phyloP scores from a whole-genome alignment of 768 basidiomycete genomes.

The Boletus rufocinnamomeus region DNA sequence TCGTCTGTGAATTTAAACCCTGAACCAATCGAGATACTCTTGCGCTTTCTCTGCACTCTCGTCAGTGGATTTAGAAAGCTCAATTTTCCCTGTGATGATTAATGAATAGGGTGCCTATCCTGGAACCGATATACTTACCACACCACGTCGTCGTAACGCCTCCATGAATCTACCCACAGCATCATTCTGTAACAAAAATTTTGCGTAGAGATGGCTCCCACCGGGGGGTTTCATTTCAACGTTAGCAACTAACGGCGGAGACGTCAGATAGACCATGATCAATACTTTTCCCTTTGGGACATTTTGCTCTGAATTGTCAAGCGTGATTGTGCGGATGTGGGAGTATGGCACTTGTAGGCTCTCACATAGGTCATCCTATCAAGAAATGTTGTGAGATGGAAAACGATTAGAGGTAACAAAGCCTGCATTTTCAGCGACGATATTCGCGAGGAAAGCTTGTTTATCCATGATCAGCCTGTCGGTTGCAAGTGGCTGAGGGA shows the following conservation, averaged over 20 bases:
- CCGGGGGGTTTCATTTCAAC: constrained; percentile 24
- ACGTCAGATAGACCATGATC: constrained; percentile 36
- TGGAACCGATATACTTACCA: constrained; percentile 40
- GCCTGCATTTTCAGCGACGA: constrained; percentile 34
- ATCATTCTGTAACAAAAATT: constrained; percentile 41
- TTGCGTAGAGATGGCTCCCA: constrained; percentile 29
- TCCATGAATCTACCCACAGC: constrained; percentile 42
- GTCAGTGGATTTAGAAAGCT: constrained; percentile 27
- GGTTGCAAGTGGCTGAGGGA: constrained; percentile 38
- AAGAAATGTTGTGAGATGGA: constrained; percentile 10
- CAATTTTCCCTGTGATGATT: constrained; percentile 30
- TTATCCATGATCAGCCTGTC: constrained; percentile 57
- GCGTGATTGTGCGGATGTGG: constrained; percentile 30
- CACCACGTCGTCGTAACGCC: constrained; percentile 44
- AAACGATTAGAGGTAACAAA: not conserved
- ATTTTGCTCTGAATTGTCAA: constrained; percentile 27
- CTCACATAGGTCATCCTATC: constrained; percentile 51
- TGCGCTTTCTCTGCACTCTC: constrained; percentile 17
- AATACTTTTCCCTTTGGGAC: constrained; percentile 19
- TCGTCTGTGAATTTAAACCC: constrained; percentile 25
- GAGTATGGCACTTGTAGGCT: constrained; percentile 50
- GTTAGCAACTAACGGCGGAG: constrained; percentile 43
- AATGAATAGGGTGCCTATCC: constrained; percentile 4
- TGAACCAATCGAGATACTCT: constrained; percentile 31
- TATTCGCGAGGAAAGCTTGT: constrained; percentile 51